phyloP scores from a whole-genome alignment of 768 basidiomycete species.

The Amanita polypyramis region DNA sequence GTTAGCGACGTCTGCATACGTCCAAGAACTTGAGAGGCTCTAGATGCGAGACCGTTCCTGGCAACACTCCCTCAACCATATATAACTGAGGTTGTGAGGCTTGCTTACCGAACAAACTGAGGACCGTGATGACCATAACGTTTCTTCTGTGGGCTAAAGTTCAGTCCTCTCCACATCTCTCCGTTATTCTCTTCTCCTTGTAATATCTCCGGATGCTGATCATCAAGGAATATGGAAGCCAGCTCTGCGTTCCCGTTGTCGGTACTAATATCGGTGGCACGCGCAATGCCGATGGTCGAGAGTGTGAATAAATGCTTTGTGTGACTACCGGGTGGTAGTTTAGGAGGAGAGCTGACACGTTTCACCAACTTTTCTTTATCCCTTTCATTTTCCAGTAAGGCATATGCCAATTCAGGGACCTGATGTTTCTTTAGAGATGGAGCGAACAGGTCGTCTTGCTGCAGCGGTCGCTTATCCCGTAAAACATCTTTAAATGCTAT shows the following conservation, averaged over 20 bases:
- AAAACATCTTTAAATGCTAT: neutral
- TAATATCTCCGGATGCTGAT: conserved; percentile 27
- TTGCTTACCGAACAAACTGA: conserved; percentile 34
- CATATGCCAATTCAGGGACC: neutral
- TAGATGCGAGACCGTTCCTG: conserved; percentile 41
- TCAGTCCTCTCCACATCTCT: conserved; percentile 34
- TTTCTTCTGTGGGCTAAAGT: conserved; percentile 43
- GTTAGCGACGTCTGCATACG: conserved; percentile 28
- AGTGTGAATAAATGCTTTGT: conserved; percentile 33
- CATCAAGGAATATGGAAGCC: conserved; percentile 40
- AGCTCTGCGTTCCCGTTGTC: conserved; percentile 30
- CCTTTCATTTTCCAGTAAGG: neutral
- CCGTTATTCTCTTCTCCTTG: conserved; percentile 12
- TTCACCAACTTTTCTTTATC: neutral
- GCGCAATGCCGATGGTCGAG: conserved; percentile 37
- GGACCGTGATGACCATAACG: conserved; percentile 20
- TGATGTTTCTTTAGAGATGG: neutral
- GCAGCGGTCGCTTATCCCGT: neutral
- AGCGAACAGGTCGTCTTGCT: neutral
- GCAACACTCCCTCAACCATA: neutral
- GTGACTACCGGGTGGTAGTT: neutral
- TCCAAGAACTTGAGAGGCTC: conserved; percentile 26
- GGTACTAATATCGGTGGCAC: conserved; percentile 39
- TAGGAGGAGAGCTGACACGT: neutral
- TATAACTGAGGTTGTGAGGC: neutral